phyloP scores from a whole-genome alignment of 306 rosid genomes.

The Casuarina cunninghamiana region DNA sequence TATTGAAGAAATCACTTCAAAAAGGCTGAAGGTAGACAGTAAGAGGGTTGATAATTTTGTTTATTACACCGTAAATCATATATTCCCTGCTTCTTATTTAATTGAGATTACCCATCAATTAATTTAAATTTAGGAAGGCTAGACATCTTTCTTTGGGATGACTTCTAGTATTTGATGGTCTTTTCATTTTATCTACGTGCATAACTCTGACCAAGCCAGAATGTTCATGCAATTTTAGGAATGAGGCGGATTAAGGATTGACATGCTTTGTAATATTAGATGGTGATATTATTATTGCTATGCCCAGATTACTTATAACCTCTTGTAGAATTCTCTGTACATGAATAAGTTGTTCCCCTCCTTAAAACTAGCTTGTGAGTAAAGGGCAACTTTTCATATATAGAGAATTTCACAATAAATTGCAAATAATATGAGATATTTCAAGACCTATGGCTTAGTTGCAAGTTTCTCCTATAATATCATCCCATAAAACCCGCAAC shows the following conservation, averaged over 20 bases:
- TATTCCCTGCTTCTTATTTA: conserved; percentile 11
- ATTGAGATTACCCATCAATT: conserved; percentile 4
- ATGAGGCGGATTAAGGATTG: neutral
- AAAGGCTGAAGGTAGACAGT: neutral
- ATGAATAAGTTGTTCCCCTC: too few relatives aligned
- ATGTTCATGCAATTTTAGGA: neutral
- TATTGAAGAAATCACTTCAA: neutral
- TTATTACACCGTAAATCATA: conserved; percentile 18
- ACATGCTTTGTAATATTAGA: neutral
- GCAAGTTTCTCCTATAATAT: too few relatives aligned
- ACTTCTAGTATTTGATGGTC: neutral
- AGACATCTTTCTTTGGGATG: neutral
- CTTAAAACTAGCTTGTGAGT: too few relatives aligned
- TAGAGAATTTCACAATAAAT: too few relatives aligned
- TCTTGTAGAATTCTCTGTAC: too few relatives aligned
- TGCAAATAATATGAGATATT: too few relatives aligned
- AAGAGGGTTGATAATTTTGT: conserved; percentile 1
- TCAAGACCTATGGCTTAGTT: too few relatives aligned
- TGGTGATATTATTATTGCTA: too few relatives aligned
- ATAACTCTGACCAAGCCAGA: neutral
- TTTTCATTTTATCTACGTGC: neutral
- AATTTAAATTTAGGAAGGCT: neutral
- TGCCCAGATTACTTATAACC: too few relatives aligned
- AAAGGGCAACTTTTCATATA: too few relatives aligned
- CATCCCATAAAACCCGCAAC: too few relatives aligned